These are phyloP conservation scores for Diutina sp. DNA, from an alignment of 1,139 yeast species.

Conservation along the genomic window DNA sequence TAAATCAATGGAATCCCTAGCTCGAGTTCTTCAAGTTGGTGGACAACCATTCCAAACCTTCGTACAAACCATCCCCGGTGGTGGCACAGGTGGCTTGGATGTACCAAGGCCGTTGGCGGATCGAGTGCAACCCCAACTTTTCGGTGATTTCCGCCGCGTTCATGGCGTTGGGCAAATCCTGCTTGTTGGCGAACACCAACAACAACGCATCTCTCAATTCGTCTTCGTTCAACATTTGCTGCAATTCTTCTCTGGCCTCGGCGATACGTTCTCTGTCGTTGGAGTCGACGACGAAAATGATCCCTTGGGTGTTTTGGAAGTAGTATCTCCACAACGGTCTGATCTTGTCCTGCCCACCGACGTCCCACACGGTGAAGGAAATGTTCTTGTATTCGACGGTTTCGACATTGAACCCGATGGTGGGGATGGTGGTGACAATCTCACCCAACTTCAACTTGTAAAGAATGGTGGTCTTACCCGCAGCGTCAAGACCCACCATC, in stretches of 20 bases:
- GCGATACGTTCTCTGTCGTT: conserved; percentile 90
- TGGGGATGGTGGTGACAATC: conserved; percentile 87
- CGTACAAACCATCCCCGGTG: conserved; percentile 84
- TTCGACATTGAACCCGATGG: conserved; percentile 90
- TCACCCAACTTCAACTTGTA: conserved; percentile 86
- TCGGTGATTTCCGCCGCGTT: conserved; percentile 84
- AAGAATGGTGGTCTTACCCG: conserved; percentile 85
- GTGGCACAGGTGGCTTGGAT: conserved; percentile 85
- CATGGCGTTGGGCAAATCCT: conserved; percentile 88
- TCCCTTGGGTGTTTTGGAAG: conserved; percentile 90
- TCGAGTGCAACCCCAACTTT: conserved; percentile 69
- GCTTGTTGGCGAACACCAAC: conserved; percentile 85
- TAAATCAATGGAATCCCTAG: neutral
- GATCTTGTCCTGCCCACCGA: conserved; percentile 94
- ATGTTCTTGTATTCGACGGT: conserved; percentile 92
- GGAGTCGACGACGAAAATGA: conserved; percentile 84
- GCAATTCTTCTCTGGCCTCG: conserved; percentile 89
- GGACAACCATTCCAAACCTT: conserved; percentile 86
- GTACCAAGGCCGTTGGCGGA: conserved; percentile 85
- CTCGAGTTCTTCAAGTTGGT: conserved; percentile 64
- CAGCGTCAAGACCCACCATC: conserved; percentile 91
- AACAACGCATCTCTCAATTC: conserved; percentile 85
- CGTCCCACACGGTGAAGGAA: conserved; percentile 93
- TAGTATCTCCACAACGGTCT: conserved; percentile 95
- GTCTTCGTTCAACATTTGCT: conserved; percentile 89